Evolutionary conservation across 2,329 filamentous ascomycete genomes (phyloP), one percentile per base, ranked within the genome.

Genomic region (Verticillium isaacii): DNA sequence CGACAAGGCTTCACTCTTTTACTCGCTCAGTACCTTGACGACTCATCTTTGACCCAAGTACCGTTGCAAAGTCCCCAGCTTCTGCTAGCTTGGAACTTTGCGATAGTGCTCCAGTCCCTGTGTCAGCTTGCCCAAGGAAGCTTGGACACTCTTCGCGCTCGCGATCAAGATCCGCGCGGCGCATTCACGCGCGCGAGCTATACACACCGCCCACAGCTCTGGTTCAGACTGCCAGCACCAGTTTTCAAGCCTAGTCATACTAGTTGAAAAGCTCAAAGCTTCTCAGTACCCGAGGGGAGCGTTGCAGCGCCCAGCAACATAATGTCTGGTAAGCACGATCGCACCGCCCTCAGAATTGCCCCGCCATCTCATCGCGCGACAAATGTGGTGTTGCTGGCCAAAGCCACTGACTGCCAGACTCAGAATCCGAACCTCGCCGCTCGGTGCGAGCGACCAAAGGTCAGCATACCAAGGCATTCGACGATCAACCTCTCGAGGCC

Each of bases 371-470:
- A 52, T 52, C 29, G 25, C 54, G 54, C 14, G 54, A 4, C 54
- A 25, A 32, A 32, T 5, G 29, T 5, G 15, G 50, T 54, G 54
- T 56, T 25, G 15, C 32, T 9, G 19, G 19, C 12, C 55, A 37
- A 9, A 7, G 7, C 11, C 5, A 19, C 55, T 57, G 55, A 57
- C 32, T 14, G 1, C n/a, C 7, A 57, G 55, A 11, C 58, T 5
- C 32, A 73, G 83, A 87, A 76, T 75, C 79, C 62, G 94, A 97
- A 84, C 91, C 93, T 63, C 90, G 95, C 75, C 91, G 95, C 73
- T 99, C 95, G 54, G 93, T 95, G 67, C 90, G 95, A 71, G 93
- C 94, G 70, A 99, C 95, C 66, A 99, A 99, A 74, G 95, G 95
- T 73, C 93, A 97, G 71, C 93, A 98, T 77, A 89, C 88, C 32